Base-by-base conservation (phyloP, 176 grass and related monocot species). In the Miscanthus lutarioriparius region DNA sequence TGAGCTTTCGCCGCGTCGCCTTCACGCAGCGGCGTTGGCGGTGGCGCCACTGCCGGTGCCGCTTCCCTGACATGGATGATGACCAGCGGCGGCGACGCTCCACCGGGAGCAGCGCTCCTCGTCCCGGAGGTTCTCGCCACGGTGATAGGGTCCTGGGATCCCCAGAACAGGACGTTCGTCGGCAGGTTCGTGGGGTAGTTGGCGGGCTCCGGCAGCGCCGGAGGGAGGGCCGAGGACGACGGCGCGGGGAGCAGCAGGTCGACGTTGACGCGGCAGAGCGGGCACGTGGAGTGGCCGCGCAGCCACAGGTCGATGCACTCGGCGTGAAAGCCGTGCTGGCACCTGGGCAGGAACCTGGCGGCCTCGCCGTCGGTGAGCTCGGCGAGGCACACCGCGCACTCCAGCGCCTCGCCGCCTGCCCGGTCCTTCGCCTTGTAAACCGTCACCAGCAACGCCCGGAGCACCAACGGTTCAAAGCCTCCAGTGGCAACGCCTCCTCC, bases 281-380 rank as follows among this genome's bases (percentile, higher is more conserved):
- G 90, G 13, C 92, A 94, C 39, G 94, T 91, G 15, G 93, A 72
- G 82, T 93, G 92, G 48, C 90, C 78, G 32, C 86, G 86, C 23
- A 92, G 90, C 80, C 93, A 92, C 40, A 88, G 59, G 68, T 94
- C 83, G 76, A 95, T 85, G 67, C 88, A 90, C 79, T 91, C 78
- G 67, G 90, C 88, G 79, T 98, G 91, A 85, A 98, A 94, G 48
- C 89, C 92, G 80, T 93, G 83, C 22, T 87, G 76, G 85, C 92
- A 89, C 77, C 82, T 45, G 11, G 84, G 22, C 89, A 92, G 19
- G 75, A 77, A 86, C 90, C 81, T 33, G 71, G 74, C 74, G 11
- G 73, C 79, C 88, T 90, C 88, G 67, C 94, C 87, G 67, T 94
- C 92, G 17, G 68, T 70, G 28, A 98, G 69, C 22, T 95, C 91